Base-by-base conservation (phyloP, 306 rosid genomes). In the Ziziphus jujuba region DNA sequence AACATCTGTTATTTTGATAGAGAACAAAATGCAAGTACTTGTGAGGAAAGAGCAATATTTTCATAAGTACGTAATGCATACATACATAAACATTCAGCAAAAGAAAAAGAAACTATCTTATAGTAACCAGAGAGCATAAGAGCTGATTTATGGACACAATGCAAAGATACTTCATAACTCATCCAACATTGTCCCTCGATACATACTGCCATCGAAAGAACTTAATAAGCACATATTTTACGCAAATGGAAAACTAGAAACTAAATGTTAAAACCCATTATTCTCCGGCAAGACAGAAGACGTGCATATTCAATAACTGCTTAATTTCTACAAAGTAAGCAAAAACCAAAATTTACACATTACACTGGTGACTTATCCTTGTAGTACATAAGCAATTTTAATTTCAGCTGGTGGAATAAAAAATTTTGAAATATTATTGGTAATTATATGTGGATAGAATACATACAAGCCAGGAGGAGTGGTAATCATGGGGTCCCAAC, bases 401-500 rank as follows among this genome's bases (percentile, higher is more conserved):
- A 63, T 45, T 69, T 33, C 53, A 33, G 60, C 73, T 19, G 53
- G 8, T 0, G 40, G 45, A 47, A 71, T 48, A n/a, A 40, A 59
- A 19, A 60, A 19, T 49, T 50, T 48, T 9, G 47, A n/a, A 58
- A 28, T 19, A 22, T 31, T 17, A 43, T 1, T 23, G 25, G 51
- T 25, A 36, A 28, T 56, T 17, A 36, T 74, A 62, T 50, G 31
- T 14, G 53, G 73, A 19, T 58, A 43, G 65, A 80, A 22, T 33
- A 80, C 91, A 60, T 87, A 93, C 97, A 93, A 73, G 87, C 96
- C 97, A 73, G 97, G 97, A 73, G 99, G 96, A 24, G 95, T 95
- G 44, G 99, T 88, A 59, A 90, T 90, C 97, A 87, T 90, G 57
- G 97, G 99, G 68, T 95, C 97, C 99, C 99, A 90, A 72, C 96